phyloP scores from a whole-genome alignment of 1,139 yeast species.

The Zygosaccharomyces sapae region DNA sequence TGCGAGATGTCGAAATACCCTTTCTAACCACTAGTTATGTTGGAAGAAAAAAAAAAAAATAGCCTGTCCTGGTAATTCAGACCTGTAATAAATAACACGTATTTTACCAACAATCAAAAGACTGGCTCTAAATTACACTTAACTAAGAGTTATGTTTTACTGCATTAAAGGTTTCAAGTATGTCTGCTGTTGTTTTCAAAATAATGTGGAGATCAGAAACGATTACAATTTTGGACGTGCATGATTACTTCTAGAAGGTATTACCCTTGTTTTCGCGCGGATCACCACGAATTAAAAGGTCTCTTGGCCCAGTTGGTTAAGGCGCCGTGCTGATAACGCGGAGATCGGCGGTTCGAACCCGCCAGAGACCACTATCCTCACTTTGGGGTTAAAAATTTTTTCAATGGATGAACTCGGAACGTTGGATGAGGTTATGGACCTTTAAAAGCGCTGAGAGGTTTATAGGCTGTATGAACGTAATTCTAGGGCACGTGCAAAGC shows the following conservation, averaged over 20 bases:
- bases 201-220: constrained; percentile 1
- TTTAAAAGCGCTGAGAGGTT: no score
- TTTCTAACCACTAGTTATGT: neutral
- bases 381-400: neutral
- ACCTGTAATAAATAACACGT: no score
- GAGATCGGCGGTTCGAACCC: constrained; percentile 24
- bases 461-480: no score
- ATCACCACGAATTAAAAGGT: constrained; percentile 6
- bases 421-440: no score
- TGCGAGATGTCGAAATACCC: neutral
- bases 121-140: no score
- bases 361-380: constrained; percentile 14
- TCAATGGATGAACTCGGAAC: neutral
- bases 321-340: constrained; percentile 32
- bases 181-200: neutral
- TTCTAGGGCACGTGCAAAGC: no score
- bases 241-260: no score
- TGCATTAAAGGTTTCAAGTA: neutral
- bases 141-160: neutral
- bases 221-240: no score
- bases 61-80: neutral
- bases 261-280: no score
- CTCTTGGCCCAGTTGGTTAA: constrained; percentile 23
- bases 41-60: neutral
- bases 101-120: no score